phyloP scores from a whole-genome alignment of 768 basidiomycete species.

The Lactarius hengduanensis region DNA sequence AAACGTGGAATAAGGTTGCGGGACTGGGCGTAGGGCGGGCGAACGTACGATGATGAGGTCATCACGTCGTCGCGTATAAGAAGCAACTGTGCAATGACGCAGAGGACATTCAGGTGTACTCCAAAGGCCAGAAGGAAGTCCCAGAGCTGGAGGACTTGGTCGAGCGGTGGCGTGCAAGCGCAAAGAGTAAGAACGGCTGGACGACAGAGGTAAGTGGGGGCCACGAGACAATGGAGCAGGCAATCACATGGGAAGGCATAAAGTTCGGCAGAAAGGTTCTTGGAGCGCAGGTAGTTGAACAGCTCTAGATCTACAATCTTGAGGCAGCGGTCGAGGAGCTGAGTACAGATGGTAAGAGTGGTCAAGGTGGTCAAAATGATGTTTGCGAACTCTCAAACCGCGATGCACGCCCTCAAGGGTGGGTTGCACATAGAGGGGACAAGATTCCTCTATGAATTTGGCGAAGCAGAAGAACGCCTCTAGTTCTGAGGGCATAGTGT shows the following conservation, averaged over 20 bases:
- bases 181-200: slow-evolving; percentile 91
- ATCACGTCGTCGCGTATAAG: slow-evolving; percentile 91
- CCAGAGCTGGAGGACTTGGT: slow-evolving; percentile 94
- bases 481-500: slow-evolving; percentile 96
- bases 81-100: slow-evolving; percentile 92
- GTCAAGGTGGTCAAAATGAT: neutral
- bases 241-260: slow-evolving; percentile 95
- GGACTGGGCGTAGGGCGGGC: neutral
- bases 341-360: slow-evolving; percentile 1
- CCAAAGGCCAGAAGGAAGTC: slow-evolving; percentile 97
- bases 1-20: slow-evolving; percentile 1
- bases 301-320: slow-evolving; percentile 89
- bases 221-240: slow-evolving; percentile 3
- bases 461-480: slow-evolving; percentile 98
- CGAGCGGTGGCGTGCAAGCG: slow-evolving; percentile 94
- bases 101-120: slow-evolving; percentile 93
- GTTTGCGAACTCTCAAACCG: slow-evolving; percentile 73
- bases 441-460: slow-evolving; percentile 91
- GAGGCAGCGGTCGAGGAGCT: slow-evolving; percentile 93
- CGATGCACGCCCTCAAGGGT: slow-evolving; percentile 94
- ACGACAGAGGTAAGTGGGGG: slow-evolving; percentile 8
- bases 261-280: slow-evolving; percentile 92
- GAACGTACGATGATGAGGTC: slow-evolving; percentile 72
- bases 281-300: slow-evolving; percentile 75
- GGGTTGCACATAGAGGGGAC: slow-evolving; percentile 96